phyloP scores from a whole-genome alignment of 805 yeast genomes.

The Cyberlindnera japonica region DNA sequence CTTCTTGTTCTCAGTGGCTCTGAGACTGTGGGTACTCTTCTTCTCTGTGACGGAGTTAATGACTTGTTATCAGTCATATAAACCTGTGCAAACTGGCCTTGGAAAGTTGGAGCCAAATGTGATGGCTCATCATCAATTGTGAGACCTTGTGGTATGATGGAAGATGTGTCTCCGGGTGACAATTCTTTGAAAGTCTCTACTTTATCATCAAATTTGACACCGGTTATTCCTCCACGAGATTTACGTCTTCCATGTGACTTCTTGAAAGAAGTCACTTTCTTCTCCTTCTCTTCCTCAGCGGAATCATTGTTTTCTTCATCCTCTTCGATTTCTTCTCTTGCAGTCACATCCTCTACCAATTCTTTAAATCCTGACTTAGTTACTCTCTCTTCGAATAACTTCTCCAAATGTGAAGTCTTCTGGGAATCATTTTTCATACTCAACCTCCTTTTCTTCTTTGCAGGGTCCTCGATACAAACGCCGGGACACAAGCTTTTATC shows the following conservation, averaged over 20 bases:
- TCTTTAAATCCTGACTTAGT: conserved; percentile 17
- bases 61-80: background rate
- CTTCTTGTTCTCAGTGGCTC: conserved; percentile 29
- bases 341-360: conserved; percentile 24
- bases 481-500: conserved; percentile 34
- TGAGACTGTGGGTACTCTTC: conserved; percentile 26
- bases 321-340: conserved; percentile 15
- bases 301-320: conserved; percentile 15
- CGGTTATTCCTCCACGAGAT: conserved; percentile 26
- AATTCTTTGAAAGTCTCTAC: conserved; percentile 10
- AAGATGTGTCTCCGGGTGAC: conserved; percentile 10
- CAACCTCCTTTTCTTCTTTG: conserved; percentile 18
- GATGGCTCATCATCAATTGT: background rate
- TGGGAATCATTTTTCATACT: conserved; percentile 2
- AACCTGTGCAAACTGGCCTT: background rate
- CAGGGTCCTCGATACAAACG: conserved; percentile 18
- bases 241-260: conserved; percentile 27
- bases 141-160: background rate
- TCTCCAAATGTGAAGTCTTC: conserved; percentile 15
- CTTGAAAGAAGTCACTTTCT: conserved; percentile 7
- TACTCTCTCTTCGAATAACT: conserved; percentile 9
- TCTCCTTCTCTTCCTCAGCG: conserved; percentile 8
- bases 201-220: conserved; percentile 24
- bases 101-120: no score
- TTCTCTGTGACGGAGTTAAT: conserved; percentile 26